Base-by-base conservation (phyloP, 1,284 basidiomycete species). In the Ganoderma lingzhi region DNA sequence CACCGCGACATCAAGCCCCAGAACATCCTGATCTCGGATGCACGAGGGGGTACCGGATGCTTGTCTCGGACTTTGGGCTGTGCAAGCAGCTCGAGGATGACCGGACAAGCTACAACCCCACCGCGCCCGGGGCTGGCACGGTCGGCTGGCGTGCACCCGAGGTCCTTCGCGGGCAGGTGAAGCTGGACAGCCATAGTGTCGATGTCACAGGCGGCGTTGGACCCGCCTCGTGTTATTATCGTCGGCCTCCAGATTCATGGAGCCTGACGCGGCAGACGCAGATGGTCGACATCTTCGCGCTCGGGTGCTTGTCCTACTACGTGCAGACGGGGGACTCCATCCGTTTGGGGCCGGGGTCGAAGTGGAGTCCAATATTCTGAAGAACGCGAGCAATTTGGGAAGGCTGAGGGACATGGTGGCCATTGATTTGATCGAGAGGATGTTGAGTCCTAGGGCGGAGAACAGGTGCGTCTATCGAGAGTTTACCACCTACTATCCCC, bases 1-100 rank as follows among this genome's bases (percentile, higher is more conserved):
- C 98, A 99, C 83, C 91, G 98, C 35, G 97, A 99, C 79, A 98
- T 99, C 82, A 99, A 99, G 79, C 97, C 97, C 5, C 97, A 98
- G 81, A 99, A 99, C 78, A 99, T 99, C 67, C 87, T 99, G 10
- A 88, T 99, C n/a, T 95, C 93, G 8, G 83, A 84, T 32, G 88
- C 89, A 15, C 92, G 91, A 77, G 84, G 87, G 66, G 86, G 88
- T 88, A 96, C 74, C 85, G 94, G 51, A 96, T 98, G 95, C 84
- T 98, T 60, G 97, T 98, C 67, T 97, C 96, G 1, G 96, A 98
- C 81, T 98, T 98, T 79, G 96, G 96, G 28, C 85, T 98, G 60
- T 97, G 96, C 78, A 96, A 96, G 79, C 95, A 94, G 78, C 86
- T 98, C 39, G 96, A 98, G 73, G 83, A 94, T 55, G 96, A 97